Evolutionary conservation across 176 grass and related monocot species (phyloP), one percentile per base, ranked within the genome.

Genomic region (Pontederia crassipes): DNA sequence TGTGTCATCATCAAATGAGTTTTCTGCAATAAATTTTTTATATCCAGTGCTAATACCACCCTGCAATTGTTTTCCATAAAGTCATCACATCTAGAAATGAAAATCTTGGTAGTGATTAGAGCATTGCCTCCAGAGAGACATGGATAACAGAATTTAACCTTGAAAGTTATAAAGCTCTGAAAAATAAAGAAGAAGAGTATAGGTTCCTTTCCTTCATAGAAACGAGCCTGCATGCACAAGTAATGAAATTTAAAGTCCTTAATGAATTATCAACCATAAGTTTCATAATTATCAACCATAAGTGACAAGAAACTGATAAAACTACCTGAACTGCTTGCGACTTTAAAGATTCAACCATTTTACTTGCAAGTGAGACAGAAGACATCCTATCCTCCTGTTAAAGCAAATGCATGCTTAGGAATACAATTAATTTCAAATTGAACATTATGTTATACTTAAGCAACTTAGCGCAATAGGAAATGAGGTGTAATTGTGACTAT

Each of bases 131-230:
- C 58, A 54, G 6, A 11, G 16, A 54, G 6, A 6, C 15, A 16
- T 12, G 55, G 63, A 61, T 54, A 74, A 24, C 2, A 72, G 35
- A 58, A 86, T 28, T 46, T 70, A 65, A 98, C 93, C 93, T 88
- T 89, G 50, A 77, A 88, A 28, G 92, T 67, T 72, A 88, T 80
- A 68, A 92, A 76, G 80, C 87, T 92, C 58, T 98, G 93, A 70
- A 92, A 92, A 75, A 91, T 98, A 51, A 79, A 74, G 67, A 92
- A 98, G 68, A 98, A 98, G 51, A 83, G 93, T 78, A 86, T 74
- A 32, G 93, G 79, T 80, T 98, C 93, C 67, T 74, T 98, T 32
- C 84, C 93, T 92, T 98, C 84, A 79, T 89, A 83, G 76, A 98
- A 50, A 15, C 81, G 87, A 85, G 79, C 61, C 87, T 92, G 76